Evolutionary conservation across 2,329 filamentous ascomycete species (phyloP), one percentile per base, ranked within the genome.

Genomic region (Drechslerella dactyloides): DNA sequence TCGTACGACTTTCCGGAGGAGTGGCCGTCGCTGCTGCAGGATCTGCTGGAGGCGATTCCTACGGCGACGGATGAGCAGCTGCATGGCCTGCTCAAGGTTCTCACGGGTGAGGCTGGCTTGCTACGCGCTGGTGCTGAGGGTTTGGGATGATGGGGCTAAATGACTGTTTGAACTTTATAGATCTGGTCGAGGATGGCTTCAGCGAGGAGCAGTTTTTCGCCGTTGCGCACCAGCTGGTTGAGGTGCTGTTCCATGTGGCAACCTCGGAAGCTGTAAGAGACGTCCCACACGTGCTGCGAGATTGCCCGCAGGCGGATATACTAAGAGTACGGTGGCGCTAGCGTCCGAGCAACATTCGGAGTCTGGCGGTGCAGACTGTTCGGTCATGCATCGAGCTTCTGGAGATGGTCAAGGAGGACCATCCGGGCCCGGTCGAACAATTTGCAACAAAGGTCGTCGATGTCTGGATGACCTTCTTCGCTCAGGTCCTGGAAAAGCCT

Each of bases 351-450:
- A 86, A 87, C 69, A 83, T 96, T 68, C 86, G 94, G 73, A 91
- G 92, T 30, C 83, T 97, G 75, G 90, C 94, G 42, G 89, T 97
- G 46, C 91, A 90, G 44, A 90, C 97, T 66, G 96, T 97, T 83
- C 86, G 91, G 65, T 87, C 87, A 54, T 96, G 91, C 80, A 96
- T 99, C 79, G 92, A 97, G 78, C 90, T 94, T 64, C 86, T 99
- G 82, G 92, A 97, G 81, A 96, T 97, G 86, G 90, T 97, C 75
- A 90, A 96, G 83, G 93, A 96, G 75, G 91, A 96, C 76, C 90
- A 97, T 80, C 90, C 90, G 77, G 85, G 85, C 66, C 90, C 90
- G 62, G 91, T 97, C 73, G 94, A 91, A 80, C 85, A 84, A 0
- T 99, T 99, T 79, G 92, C 93, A 59, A 91, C 96, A 73, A 90